Evolutionary conservation across 768 basidiomycete genomes (phyloP).

Genomic region (Porphyrellus cyaneotinctus): DNA sequence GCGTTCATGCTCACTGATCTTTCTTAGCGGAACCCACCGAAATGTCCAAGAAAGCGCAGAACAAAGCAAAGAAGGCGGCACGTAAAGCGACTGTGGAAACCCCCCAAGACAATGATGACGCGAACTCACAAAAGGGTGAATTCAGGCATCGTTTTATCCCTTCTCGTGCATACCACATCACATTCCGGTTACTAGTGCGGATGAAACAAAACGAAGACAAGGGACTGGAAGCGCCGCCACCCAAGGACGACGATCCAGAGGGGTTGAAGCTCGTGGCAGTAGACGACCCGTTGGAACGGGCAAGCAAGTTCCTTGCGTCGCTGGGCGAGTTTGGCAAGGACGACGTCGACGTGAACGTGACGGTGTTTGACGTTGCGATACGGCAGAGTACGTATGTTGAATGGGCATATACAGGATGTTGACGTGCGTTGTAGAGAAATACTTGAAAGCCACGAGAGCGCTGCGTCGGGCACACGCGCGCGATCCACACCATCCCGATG

Average conservation of each 20-base stretch:
- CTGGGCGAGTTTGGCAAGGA: conserved; percentile 49
- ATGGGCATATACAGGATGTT: not conserved
- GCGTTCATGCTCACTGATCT: conserved; percentile 20
- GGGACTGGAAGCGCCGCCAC: conserved; percentile 52
- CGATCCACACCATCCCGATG: conserved; percentile 53
- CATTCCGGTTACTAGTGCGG: conserved; percentile 21
- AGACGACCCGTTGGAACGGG: conserved; percentile 68
- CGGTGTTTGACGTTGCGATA: conserved; percentile 76
- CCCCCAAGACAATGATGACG: conserved; percentile 35
- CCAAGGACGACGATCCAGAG: conserved; percentile 81
- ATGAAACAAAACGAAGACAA: conserved; percentile 55
- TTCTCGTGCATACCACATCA: conserved; percentile 10
- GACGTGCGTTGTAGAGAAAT: conserved; percentile 54
- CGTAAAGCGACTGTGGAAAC: conserved; percentile 52
- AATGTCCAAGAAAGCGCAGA: conserved; percentile 72
- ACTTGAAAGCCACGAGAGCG: conserved; percentile 71
- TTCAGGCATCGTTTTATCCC: conserved; percentile 12
- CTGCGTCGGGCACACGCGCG: conserved; percentile 54
- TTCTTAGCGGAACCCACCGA: conserved; percentile 17
- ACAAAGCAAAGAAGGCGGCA: conserved; percentile 81
- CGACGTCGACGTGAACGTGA: conserved; percentile 68
- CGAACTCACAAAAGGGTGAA: conserved; percentile 59
- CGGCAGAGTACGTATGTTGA: conserved; percentile 60
- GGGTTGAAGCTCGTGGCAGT: conserved; percentile 66
- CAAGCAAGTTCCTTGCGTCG: conserved; percentile 65